A percentile compares a stretch with the other conserved stretches of the same genome.
These are phyloP conservation scores for Boletus eberwhitei DNA, from an alignment of 768 basidiomycete species.

Conservation along the genomic window DNA sequence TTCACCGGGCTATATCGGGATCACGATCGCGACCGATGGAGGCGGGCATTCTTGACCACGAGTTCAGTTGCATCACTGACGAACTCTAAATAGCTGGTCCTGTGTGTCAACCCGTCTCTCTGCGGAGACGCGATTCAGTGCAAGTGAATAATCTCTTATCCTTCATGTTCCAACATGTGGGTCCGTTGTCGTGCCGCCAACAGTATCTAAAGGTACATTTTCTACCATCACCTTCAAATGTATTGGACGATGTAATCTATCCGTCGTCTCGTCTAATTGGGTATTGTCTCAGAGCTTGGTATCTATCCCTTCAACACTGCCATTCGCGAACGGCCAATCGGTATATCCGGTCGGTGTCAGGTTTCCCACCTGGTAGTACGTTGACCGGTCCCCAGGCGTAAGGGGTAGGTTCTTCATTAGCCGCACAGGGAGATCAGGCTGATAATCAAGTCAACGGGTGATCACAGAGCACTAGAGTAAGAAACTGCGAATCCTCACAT, in stretches of 20 bases:
- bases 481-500: conserved; percentile 28
- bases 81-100: background rate
- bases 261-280: background rate
- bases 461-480: background rate
- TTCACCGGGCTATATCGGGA: background rate
- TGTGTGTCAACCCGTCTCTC: background rate
- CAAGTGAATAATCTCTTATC: background rate
- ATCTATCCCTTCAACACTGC: background rate
- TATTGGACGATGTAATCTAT: background rate
- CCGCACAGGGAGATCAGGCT: conserved; percentile 35
- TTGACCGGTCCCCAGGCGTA: conserved; percentile 14
- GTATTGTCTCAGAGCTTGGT: background rate
- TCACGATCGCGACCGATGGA: background rate
- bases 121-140: background rate
- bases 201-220: background rate
- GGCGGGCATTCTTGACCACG: background rate
- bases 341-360: conserved; percentile 27
- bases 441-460: background rate
- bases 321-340: conserved; percentile 28
- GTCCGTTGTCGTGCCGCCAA: too few species aligned
- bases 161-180: background rate
- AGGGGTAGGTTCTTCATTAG: conserved; percentile 23
- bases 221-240: background rate
- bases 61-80: background rate
- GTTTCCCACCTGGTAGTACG: conserved; percentile 26